A percentile compares a stretch with the other conserved stretches of the same genome.
Conservation (phyloP, 345 rosid genomes). For the Populus nigra region DNA sequence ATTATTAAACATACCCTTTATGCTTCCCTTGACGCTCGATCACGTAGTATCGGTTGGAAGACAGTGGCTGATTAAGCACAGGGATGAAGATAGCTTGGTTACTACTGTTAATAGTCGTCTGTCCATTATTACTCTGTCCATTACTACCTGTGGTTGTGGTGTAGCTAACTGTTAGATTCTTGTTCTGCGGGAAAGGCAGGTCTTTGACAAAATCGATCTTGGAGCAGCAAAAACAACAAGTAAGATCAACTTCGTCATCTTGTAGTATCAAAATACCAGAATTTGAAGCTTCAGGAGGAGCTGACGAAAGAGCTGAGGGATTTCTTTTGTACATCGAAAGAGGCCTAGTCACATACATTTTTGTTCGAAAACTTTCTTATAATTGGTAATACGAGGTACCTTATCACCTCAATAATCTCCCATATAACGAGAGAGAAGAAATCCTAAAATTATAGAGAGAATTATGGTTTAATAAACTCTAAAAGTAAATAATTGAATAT, state of each 20-base stretch:
- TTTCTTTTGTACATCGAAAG: no score
- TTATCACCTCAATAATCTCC: background rate
- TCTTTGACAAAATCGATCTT: background rate
- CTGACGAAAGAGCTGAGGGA: slow-evolving; percentile 30
- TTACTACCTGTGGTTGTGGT: no score
- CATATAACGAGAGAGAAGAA: no score
- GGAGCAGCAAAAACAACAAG: slow-evolving; percentile 46
- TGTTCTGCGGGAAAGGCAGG: slow-evolving; percentile 63
- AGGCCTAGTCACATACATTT: slow-evolving; percentile 27
- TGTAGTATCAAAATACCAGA: slow-evolving; percentile 54
- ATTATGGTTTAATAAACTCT: no score
- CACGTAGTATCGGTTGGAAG: slow-evolving; percentile 36
- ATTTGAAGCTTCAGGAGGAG: slow-evolving; percentile 53
- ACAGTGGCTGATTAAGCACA: slow-evolving; percentile 49
- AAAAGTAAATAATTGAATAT: no score
- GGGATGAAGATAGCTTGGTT: slow-evolving; percentile 42
- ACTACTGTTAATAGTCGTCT: background rate
- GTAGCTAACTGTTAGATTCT: slow-evolving; percentile 24
- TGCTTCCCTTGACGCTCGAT: slow-evolving; percentile 10
- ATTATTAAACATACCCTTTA: slow-evolving; percentile 9
- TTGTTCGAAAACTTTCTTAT: no score
- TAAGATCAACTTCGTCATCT: slow-evolving; percentile 53
- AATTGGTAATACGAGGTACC: background rate
- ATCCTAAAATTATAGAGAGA: no score
- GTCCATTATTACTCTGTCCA: no score